Evolutionary conservation across 75 land plant genomes (phyloP).

Genomic region (Gnetum montanum): DNA sequence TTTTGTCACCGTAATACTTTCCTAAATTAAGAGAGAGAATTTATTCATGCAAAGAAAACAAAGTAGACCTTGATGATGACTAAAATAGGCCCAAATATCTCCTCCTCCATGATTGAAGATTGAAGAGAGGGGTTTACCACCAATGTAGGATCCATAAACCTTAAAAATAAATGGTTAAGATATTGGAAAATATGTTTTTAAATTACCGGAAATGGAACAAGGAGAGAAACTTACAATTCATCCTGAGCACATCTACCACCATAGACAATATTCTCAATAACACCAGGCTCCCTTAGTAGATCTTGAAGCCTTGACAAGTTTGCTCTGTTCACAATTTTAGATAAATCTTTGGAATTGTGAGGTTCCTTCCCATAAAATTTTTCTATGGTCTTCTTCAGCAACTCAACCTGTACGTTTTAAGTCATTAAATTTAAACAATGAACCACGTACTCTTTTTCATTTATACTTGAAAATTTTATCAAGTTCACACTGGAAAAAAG

Average conservation of each 20-base stretch:
- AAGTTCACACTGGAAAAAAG: too few species aligned
- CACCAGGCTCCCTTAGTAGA: constrained; percentile 43
- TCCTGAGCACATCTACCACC: constrained; percentile 61
- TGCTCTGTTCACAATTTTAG: constrained; percentile 47
- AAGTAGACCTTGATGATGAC: too few species aligned
- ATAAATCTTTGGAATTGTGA: constrained; percentile 20
- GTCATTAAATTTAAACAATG: neutral
- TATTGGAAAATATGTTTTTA: too few species aligned
- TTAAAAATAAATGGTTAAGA: constrained; percentile 23
- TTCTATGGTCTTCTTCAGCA: constrained; percentile 28
- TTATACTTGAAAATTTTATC: too few species aligned
- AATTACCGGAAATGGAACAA: neutral
- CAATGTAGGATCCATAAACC: constrained; percentile 78
- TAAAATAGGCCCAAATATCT: constrained; percentile 96
- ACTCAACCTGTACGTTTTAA: constrained; percentile 27
- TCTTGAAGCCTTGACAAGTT: constrained; percentile 47
- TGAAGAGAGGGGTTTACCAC: constrained; percentile 57
- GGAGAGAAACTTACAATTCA: constrained; percentile 33
- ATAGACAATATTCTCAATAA: constrained; percentile 45
- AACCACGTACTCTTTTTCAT: too few species aligned
- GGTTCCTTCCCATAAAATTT: constrained; percentile 47
- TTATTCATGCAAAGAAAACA: constrained; percentile 80
- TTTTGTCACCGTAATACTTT: too few species aligned
- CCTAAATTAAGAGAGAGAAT: too few species aligned
- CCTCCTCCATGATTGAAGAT: constrained; percentile 68